Conservation (phyloP, 2,329 filamentous ascomycete species). For the Ceratocystis huliohia region DNA sequence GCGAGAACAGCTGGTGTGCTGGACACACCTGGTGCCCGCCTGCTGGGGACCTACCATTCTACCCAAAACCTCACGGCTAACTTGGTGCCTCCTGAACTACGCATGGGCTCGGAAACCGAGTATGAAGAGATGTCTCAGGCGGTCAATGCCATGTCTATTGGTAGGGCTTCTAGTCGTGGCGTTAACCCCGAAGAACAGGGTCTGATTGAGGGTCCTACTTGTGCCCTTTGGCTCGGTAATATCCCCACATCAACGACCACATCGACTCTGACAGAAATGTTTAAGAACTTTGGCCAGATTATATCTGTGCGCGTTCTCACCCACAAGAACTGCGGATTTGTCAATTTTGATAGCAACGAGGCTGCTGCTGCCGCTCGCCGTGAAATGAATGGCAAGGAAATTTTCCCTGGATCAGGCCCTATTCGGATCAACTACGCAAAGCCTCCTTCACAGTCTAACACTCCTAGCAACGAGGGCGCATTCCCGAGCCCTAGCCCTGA, state of each 20-base stretch:
- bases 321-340: slow-evolving; percentile 97
- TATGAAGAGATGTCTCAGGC: slow-evolving; percentile 71
- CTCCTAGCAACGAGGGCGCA: slow-evolving; percentile 75
- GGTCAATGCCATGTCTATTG: slow-evolving; percentile 67
- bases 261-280: slow-evolving; percentile 87
- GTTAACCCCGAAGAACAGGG: slow-evolving; percentile 65
- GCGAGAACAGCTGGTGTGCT: slow-evolving; percentile 85
- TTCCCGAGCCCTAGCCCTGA: slow-evolving; percentile 87
- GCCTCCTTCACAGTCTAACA: slow-evolving; percentile 78
- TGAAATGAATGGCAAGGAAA: slow-evolving; percentile 88
- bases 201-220: slow-evolving; percentile 69
- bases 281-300: slow-evolving; percentile 83
- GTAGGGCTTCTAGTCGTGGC: slow-evolving; percentile 50
- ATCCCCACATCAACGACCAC: slow-evolving; percentile 95
- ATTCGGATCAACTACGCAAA: slow-evolving; percentile 97
- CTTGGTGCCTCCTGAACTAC: slow-evolving; percentile 62
- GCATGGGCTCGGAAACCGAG: slow-evolving; percentile 60
- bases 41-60: slow-evolving; percentile 60
- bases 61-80: slow-evolving; percentile 57
- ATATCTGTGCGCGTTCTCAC: slow-evolving; percentile 86
- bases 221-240: slow-evolving; percentile 91
- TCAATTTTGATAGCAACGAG: slow-evolving; percentile 88
- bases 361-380: slow-evolving; percentile 82
- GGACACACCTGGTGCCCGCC: slow-evolving; percentile 57
- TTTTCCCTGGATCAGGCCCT: slow-evolving; percentile 90